phyloP scores from a whole-genome alignment of 1,284 basidiomycete species.

The Polyporus tsugae region DNA sequence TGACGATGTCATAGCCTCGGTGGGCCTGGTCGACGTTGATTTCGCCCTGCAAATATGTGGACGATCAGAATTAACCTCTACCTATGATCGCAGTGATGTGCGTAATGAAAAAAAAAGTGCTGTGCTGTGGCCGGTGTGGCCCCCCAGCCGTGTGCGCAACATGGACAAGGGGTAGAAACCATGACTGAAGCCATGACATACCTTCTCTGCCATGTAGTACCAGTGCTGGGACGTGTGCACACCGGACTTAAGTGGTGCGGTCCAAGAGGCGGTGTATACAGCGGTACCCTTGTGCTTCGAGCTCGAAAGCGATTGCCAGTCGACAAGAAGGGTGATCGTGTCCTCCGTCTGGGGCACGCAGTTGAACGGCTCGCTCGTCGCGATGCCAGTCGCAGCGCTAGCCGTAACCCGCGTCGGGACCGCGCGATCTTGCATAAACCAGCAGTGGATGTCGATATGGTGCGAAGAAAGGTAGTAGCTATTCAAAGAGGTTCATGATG shows the following conservation, averaged over 20 bases:
- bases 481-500: background rate
- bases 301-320: constrained; percentile 86
- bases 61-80: constrained; percentile 11
- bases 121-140: background rate
- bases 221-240: constrained; percentile 91
- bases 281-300: constrained; percentile 78
- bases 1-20: constrained; percentile 88
- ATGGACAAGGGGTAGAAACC: background rate
- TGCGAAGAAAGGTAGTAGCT: constrained; percentile 95
- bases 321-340: constrained; percentile 93
- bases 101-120: background rate
- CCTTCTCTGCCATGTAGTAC: constrained; percentile 95
- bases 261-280: constrained; percentile 94
- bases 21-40: constrained; percentile 93
- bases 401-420: constrained; percentile 87
- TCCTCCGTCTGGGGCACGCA: constrained; percentile 90
- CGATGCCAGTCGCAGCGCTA: constrained; percentile 89
- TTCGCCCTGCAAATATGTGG: constrained; percentile 69
- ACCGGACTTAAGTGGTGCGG: constrained; percentile 79
- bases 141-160: background rate
- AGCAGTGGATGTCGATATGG: constrained; percentile 91
- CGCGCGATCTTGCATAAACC: constrained; percentile 87
- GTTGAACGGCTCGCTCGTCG: constrained; percentile 85
- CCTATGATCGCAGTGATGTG: constrained; percentile 2
- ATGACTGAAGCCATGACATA: constrained; percentile 38